Evolutionary conservation across 2,329 filamentous ascomycete species (phyloP), one percentile per base, ranked within the genome.

Genomic region (Aspergillus fischeri): DNA sequence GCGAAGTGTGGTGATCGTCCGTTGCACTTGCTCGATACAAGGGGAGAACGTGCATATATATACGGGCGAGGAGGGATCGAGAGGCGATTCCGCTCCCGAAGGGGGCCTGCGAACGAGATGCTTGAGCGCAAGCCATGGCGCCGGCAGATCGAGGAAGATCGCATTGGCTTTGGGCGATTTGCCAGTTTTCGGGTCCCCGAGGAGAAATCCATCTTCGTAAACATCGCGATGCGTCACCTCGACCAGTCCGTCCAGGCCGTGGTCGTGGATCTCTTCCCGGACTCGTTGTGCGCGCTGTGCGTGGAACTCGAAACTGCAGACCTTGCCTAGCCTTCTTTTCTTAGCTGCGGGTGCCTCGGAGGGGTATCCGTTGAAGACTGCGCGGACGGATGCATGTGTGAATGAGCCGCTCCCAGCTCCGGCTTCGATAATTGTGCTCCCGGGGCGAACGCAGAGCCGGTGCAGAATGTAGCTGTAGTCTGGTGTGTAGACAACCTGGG

Each of bases 21-120:
- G 85, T 53, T 89, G 91, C 24, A 95, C 93, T 77, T 99, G 94
- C 75, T 99, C 94, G 63, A 99, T 95, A 74, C 94, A 99, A 0
- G 94, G 94, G 1, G 90, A 95, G 77, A 99, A 99, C 0, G 92
- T 95, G 78, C 94, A 99, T 54, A 99, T 83, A 69, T 94, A 83
- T 1, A 88, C 85, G 4, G 88, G 83, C 45, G 84, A 82, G n/a
- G 82, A 81, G 0, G 90, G 86, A 63, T 94, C 87, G 10, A 97
- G 80, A 0, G 84, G 81, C 1, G 82, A 81, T 53, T 69, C 63
- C 0, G 63, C 60, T 3, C 71, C 71, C 3, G 70, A 65, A 3
- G 67, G 55, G 1, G 71, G 65, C 24, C 71, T 63, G 32, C 78
- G 76, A 21, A 75, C 75, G 8, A 81, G 70, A 57, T 80, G 77